Evolutionary conservation across 2,329 filamentous ascomycete species (phyloP).

Genomic region (Neofusicoccum cordaticola): DNA sequence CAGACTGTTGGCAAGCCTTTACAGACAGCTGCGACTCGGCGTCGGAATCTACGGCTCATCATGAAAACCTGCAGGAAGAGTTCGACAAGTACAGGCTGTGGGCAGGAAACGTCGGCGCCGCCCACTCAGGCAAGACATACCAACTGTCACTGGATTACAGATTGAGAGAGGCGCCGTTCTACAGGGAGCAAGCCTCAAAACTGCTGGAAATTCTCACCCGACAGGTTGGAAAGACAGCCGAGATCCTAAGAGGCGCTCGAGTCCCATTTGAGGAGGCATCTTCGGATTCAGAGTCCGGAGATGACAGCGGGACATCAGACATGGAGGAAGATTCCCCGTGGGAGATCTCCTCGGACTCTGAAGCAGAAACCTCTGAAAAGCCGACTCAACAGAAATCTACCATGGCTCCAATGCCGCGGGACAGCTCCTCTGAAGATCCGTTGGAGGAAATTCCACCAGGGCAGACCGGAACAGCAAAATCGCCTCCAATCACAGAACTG

Average conservation of each 20-base stretch:
- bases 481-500: background rate
- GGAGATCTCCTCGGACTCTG: background rate
- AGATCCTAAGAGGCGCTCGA: background rate
- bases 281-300: background rate
- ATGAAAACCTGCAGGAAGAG: slow-evolving; percentile 17
- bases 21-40: background rate
- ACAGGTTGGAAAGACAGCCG: background rate
- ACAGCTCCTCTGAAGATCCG: background rate
- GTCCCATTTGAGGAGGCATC: background rate
- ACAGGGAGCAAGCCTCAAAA: slow-evolving; percentile 16
- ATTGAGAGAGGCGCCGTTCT: slow-evolving; percentile 23
- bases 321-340: background rate
- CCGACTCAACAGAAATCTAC: background rate
- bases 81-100: slow-evolving; percentile 22
- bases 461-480: too few relatives aligned
- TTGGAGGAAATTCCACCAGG: too few relatives aligned
- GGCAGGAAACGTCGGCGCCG: slow-evolving; percentile 23
- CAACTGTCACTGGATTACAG: slow-evolving; percentile 22
- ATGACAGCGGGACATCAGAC: background rate
- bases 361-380: background rate
- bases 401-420: background rate
- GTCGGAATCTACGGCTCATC: background rate
- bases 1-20: slow-evolving; percentile 7
- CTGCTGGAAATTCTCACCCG: background rate
- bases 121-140: slow-evolving; percentile 16